Evolutionary conservation across 139 green algal species (phyloP).

Genomic region (Tetradesmus lagerheimii): DNA sequence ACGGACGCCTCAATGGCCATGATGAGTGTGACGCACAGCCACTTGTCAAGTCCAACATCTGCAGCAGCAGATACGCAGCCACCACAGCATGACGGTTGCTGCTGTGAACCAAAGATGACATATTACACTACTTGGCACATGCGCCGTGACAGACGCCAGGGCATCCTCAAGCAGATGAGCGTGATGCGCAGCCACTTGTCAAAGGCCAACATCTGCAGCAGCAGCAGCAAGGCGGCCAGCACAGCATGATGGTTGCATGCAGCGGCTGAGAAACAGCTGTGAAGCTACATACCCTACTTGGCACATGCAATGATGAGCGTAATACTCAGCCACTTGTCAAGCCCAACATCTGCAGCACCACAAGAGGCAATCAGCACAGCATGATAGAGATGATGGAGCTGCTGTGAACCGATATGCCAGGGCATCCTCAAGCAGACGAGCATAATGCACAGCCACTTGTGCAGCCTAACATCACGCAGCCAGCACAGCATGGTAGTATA

Average conservation of each 20-base stretch:
- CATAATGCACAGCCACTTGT: constrained; percentile 79
- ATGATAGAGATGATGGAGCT: too few relatives aligned
- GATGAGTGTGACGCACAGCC: constrained; percentile 86
- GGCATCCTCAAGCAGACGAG: constrained; percentile 60
- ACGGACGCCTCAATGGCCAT: constrained; percentile 81
- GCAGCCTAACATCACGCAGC: constrained; percentile 49
- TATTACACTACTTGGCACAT: too few relatives aligned
- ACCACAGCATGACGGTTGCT: too few relatives aligned
- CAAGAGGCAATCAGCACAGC: neutral
- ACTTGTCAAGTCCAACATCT: constrained; percentile 64
- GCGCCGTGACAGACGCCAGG: too few relatives aligned
- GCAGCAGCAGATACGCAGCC: neutral
- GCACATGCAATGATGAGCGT: too few relatives aligned
- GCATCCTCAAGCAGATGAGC: constrained; percentile 60
- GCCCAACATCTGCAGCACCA: neutral
- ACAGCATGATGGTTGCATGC: too few relatives aligned
- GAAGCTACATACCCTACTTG: too few relatives aligned
- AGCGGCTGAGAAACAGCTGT: too few relatives aligned
- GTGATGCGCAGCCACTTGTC: constrained; percentile 81
- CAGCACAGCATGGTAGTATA: too few relatives aligned
- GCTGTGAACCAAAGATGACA: too few relatives aligned
- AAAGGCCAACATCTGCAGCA: constrained; percentile 55
- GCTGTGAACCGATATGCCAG: too few relatives aligned
- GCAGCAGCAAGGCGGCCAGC: neutral
- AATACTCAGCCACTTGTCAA: too few relatives aligned